Percentiles rank a stretch among this genome's conserved stretches.
Conservation (phyloP, 2,329 filamentous ascomycete species). For the Apiospora saccharicola region DNA sequence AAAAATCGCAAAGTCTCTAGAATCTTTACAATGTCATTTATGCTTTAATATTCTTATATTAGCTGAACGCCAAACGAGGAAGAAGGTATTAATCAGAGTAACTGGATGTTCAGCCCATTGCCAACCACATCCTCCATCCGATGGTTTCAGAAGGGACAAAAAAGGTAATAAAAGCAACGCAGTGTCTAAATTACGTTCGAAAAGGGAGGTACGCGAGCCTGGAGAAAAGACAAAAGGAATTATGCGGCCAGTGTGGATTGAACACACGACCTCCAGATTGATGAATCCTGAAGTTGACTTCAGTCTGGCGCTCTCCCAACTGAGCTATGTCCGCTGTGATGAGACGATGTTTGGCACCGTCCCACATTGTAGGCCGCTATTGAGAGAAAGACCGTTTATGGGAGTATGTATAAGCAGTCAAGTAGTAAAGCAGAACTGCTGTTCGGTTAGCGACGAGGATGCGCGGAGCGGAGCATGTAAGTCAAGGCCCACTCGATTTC, state of each 20-base stretch:
- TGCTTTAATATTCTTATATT: too few species aligned
- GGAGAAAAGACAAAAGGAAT: not conserved
- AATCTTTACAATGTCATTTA: too few species aligned
- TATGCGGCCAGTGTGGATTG: slow-evolving; percentile 23
- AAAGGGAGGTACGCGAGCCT: not conserved
- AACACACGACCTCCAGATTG: slow-evolving; percentile 25
- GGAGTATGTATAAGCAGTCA: not conserved
- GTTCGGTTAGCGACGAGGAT: not conserved
- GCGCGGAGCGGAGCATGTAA: too few species aligned
- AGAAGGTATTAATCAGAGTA: too few species aligned
- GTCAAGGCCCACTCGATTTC: not conserved
- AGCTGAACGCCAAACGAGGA: too few species aligned
- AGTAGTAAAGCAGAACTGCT: not conserved
- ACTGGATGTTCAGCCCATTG: too few species aligned
- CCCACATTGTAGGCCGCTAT: slow-evolving; percentile 7
- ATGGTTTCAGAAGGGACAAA: too few species aligned
- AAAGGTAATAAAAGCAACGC: too few species aligned
- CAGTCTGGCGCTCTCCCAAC: slow-evolving; percentile 25
- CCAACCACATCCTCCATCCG: too few species aligned
- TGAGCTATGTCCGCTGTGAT: slow-evolving; percentile 24
- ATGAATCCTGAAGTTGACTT: slow-evolving; percentile 8
- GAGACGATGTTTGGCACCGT: slow-evolving; percentile 6
- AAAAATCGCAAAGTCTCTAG: too few species aligned
- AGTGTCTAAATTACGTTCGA: not conserved
- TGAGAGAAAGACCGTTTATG: not conserved